Evolutionary conservation across 2,329 filamentous ascomycete species (phyloP).

Genomic region (Aspergillus pseudoviridinutans): DNA sequence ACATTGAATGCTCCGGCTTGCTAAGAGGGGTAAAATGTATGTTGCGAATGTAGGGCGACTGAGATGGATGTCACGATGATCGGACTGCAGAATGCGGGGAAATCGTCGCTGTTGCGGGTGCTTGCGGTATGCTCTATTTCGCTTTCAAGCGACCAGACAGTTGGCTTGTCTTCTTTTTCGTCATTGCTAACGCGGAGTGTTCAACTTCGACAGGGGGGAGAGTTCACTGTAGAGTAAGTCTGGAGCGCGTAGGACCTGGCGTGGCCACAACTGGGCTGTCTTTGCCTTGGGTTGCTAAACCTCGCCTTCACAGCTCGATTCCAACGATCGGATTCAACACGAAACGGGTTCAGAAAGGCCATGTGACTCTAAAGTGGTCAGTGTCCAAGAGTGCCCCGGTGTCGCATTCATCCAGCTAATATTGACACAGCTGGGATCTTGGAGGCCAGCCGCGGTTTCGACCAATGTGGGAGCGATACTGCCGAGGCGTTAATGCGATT

Average conservation of each 20-base stretch:
- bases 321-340: slow-evolving; percentile 99
- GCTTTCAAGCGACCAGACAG: neutral
- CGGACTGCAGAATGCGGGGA: slow-evolving; percentile 94
- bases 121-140: slow-evolving; percentile 71
- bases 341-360: slow-evolving; percentile 95
- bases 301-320: slow-evolving; percentile 67
- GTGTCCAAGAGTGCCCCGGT: slow-evolving; percentile 21
- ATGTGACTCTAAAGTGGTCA: slow-evolving; percentile 94
- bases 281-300: slow-evolving; percentile 12
- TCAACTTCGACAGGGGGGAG: slow-evolving; percentile 67
- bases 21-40: slow-evolving; percentile 14
- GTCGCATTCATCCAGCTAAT: slow-evolving; percentile 13
- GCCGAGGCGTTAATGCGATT: slow-evolving; percentile 93
- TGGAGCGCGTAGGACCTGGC: slow-evolving; percentile 7
- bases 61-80: slow-evolving; percentile 99
- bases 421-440: slow-evolving; percentile 72
- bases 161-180: slow-evolving; percentile 11
- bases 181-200: slow-evolving; percentile 14
- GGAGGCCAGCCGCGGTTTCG: slow-evolving; percentile 95
- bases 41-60: slow-evolving; percentile 66
- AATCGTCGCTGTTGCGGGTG: slow-evolving; percentile 90
- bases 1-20: slow-evolving; percentile 17
- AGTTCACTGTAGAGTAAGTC: slow-evolving; percentile 97
- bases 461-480: slow-evolving; percentile 99
- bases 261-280: neutral